Conservation (phyloP, 2,329 filamentous ascomycete genomes). For the Pyricularia sp. region DNA sequence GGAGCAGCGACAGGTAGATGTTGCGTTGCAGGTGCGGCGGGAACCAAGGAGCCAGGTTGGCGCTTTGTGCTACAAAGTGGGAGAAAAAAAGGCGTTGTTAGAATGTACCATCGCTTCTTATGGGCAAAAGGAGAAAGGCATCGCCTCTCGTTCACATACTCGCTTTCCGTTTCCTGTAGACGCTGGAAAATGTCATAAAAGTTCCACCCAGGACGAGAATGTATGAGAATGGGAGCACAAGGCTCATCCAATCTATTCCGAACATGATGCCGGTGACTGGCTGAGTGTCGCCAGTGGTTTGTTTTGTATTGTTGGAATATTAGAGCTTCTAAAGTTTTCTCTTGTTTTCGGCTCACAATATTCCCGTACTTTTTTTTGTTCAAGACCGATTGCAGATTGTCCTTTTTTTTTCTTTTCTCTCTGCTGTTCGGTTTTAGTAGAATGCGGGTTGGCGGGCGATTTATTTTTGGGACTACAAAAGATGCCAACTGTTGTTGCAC, state of each 20-base stretch:
- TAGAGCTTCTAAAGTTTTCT: not conserved
- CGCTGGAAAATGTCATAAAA: constrained; percentile 78
- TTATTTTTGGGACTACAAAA: not conserved
- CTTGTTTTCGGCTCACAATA: not conserved
- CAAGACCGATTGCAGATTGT: not conserved
- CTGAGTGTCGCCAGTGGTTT: not conserved
- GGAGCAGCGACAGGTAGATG: constrained; percentile 83
- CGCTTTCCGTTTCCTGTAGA: constrained; percentile 88
- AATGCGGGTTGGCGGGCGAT: not conserved
- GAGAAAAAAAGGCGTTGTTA: not conserved
- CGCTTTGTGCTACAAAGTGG: constrained; percentile 49
- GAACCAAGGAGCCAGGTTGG: constrained; percentile 90
- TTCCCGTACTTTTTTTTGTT: not conserved
- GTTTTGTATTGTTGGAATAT: not conserved
- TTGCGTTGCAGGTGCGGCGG: constrained; percentile 81
- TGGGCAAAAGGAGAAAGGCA: not conserved
- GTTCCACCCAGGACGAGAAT: constrained; percentile 76
- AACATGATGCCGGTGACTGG: constrained; percentile 26
- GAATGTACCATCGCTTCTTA: not conserved
- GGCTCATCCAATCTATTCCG: constrained; percentile 65
- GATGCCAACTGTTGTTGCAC: not conserved
- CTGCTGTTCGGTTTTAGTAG: not conserved
- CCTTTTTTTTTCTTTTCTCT: not conserved
- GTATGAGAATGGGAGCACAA: constrained; percentile 80
- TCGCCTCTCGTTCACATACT: constrained; percentile 33